Percentiles rank a stretch among this genome's conserved stretches.
Evolutionary conservation across 192 early-diverging fungal genomes (phyloP).

Genomic region (Backusella sp.): DNA sequence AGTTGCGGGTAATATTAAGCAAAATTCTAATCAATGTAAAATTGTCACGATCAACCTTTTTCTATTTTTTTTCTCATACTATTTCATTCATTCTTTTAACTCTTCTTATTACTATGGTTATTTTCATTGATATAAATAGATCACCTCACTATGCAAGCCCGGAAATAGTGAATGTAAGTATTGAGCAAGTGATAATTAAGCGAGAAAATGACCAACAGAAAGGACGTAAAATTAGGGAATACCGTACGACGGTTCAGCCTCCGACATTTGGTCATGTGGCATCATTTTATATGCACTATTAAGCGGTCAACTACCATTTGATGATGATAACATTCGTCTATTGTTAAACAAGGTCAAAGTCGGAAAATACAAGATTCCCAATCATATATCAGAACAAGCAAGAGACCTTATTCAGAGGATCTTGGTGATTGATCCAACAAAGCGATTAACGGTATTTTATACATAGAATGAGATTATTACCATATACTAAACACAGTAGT

Average conservation of each 20-base stretch:
- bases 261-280: conserved; percentile 76
- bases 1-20: conserved; percentile 56
- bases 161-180: conserved; percentile 62
- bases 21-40: conserved; percentile 16
- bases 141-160: conserved; percentile 76
- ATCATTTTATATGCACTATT: conserved; percentile 74
- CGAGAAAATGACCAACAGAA: neutral
- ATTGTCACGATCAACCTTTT: neutral
- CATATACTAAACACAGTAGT: neutral
- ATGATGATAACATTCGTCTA: conserved; percentile 68
- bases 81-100: neutral
- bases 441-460: conserved; percentile 46
- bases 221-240: conserved; percentile 40
- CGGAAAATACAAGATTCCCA: conserved; percentile 41
- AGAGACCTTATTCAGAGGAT: conserved; percentile 41
- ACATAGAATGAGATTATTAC: neutral
- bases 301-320: conserved; percentile 72
- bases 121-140: conserved; percentile 19
- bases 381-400: conserved; percentile 31
- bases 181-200: neutral
- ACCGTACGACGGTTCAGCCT: conserved; percentile 61
- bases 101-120: neutral
- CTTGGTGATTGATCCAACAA: conserved; percentile 35
- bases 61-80: neutral
- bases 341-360: conserved; percentile 55